Evolutionary conservation across 2,329 filamentous ascomycete species (phyloP), one percentile per base, ranked within the genome.

Genomic region (Pseudopithomyces chartarum): DNA sequence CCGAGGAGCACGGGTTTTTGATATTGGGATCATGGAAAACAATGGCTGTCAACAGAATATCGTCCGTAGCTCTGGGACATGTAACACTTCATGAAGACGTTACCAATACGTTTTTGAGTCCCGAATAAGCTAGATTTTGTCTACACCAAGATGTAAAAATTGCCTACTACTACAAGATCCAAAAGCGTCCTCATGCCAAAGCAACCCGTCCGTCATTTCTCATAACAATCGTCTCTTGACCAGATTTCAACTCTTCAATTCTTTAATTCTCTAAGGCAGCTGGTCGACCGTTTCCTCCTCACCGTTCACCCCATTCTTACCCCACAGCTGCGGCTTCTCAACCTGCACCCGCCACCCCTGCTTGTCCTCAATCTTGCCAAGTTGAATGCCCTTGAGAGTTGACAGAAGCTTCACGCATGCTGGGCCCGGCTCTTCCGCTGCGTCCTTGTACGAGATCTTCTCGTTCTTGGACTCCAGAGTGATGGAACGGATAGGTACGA

Each of bases 401-500:
- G 82, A 81, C 56, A 97, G 78, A 38, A 98, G 82, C 78, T 89
- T 88, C 23, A 87, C 71, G 74, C 87, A 93, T 17, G 90, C 80
- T 32, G 89, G 86, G 0, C 93, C 93, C 0, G 90, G 87, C 55
- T 92, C 89, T 54, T 90, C 84, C 52, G 84, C 80, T 17, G 80
- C 83, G 10, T 78, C 78, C 44, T 81, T 74, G 66, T 85, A 89
- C 7, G 73, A 73, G 68, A 87, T 85, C 53, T 81, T 84, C 58
- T 87, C 82, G 40, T 77, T 75, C 40, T 77, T 81, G 15, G 82
- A 85, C 48, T 78, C 84, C 68, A 92, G 87, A 2, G 91, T 95
- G 74, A 98, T 96, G 65, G 90, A 95, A 59, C 90, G 90, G 76
- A 97, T 95, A 1, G 94, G 94, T 2, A 98, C 93, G 52, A 99